A percentile compares a stretch with the other conserved stretches of the same genome.
Conservation (phyloP, 2,329 filamentous ascomycete species). For the Aspergillus fructus region DNA sequence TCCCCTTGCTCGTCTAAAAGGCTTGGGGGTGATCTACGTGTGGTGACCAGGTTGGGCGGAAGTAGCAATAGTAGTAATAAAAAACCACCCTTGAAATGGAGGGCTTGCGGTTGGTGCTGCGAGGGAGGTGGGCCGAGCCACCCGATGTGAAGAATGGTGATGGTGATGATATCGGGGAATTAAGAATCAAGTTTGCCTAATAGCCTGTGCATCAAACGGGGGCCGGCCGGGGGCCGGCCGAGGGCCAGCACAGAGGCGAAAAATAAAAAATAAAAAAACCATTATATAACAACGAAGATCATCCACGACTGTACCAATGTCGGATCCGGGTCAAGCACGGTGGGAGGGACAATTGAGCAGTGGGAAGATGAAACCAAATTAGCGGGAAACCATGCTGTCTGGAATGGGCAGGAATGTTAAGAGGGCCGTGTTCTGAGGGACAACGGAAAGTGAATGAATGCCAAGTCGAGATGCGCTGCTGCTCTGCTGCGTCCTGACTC, state of each 20-base stretch:
- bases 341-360: too few relatives aligned
- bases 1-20: conserved; percentile 13
- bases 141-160: conserved; percentile 21
- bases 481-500: not conserved
- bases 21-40: conserved; percentile 19
- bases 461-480: conserved; percentile 2
- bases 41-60: conserved; percentile 13
- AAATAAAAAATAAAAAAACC: not conserved
- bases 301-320: not conserved
- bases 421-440: not conserved
- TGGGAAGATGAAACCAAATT: not conserved
- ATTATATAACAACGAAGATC: not conserved
- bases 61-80: conserved; percentile 4
- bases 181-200: conserved; percentile 5
- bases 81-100: conserved; percentile 1
- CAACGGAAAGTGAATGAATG: not conserved
- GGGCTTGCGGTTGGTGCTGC: conserved; percentile 15
- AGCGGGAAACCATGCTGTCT: not conserved
- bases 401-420: not conserved
- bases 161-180: conserved; percentile 16
- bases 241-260: not conserved
- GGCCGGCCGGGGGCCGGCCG: not conserved
- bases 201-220: conserved; percentile 3
- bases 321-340: too few relatives aligned
- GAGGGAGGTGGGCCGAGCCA: conserved; percentile 21